Evolutionary conservation across 495 filamentous ascomycete genomes (phyloP).

Genomic region (Platismatia glauca): DNA sequence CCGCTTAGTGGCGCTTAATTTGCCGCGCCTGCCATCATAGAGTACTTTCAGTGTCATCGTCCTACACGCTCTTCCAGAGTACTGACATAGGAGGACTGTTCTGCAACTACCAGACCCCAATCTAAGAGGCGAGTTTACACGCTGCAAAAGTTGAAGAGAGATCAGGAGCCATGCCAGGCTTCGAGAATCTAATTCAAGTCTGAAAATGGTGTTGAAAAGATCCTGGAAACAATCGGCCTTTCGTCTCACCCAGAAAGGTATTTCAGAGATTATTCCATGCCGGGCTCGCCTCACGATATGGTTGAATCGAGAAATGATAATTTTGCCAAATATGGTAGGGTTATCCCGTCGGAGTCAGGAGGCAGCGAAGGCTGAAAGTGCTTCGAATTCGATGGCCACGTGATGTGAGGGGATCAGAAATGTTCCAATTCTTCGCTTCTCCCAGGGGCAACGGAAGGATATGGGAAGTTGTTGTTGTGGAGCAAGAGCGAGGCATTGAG

Average conservation of each 20-base stretch:
- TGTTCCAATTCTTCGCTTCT: not conserved
- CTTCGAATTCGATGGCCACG: not conserved
- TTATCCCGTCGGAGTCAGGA: not conserved
- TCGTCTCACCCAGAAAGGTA: not conserved
- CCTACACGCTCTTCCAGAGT: too few relatives aligned
- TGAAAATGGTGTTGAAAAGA: not conserved
- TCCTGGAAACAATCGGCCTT: not conserved
- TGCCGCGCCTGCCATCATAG: too few relatives aligned
- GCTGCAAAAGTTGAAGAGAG: too few relatives aligned
- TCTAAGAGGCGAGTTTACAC: too few relatives aligned
- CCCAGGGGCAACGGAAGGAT: too few relatives aligned
- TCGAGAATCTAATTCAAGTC: too few relatives aligned
- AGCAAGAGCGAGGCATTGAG: not conserved
- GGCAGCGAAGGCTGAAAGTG: not conserved
- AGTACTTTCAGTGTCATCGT: not conserved
- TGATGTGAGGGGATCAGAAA: not conserved
- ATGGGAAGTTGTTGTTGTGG: too few relatives aligned
- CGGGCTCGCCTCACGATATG: not conserved
- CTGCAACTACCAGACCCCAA: too few relatives aligned
- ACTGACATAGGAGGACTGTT: too few relatives aligned
- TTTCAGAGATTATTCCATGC: not conserved
- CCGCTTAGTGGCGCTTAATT: slow-evolving; percentile 3
- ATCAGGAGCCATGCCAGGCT: too few relatives aligned
- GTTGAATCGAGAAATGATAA: not conserved
- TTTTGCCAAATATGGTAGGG: not conserved